Conservation (phyloP, 306 rosid species). For the Alnus glutinosa region DNA sequence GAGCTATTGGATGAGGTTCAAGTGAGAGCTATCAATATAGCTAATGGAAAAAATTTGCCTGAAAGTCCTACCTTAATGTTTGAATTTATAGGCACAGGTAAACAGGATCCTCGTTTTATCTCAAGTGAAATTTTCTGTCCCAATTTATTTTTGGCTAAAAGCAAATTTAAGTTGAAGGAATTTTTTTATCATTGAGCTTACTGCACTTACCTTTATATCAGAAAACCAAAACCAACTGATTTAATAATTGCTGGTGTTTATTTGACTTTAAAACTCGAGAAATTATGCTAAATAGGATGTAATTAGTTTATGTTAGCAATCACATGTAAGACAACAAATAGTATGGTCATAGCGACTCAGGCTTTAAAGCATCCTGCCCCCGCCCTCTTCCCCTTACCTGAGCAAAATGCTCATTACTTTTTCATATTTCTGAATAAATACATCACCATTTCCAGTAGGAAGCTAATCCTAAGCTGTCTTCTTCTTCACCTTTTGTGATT, state of each 20-base stretch:
- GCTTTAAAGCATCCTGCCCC: background rate
- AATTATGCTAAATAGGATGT: background rate
- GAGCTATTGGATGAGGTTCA: constrained; percentile 96
- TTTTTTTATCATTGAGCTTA: constrained; percentile 12
- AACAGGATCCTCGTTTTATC: constrained; percentile 16
- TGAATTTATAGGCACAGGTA: constrained; percentile 95
- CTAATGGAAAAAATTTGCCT: constrained; percentile 82
- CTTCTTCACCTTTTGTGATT: constrained; percentile 11
- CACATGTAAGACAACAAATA: background rate
- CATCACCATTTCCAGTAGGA: constrained; percentile 12
- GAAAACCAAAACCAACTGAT: background rate
- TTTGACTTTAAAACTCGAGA: background rate
- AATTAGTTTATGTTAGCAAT: background rate
- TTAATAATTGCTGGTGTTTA: background rate
- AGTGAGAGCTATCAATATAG: constrained; percentile 83
- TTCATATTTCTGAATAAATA: constrained; percentile 17
- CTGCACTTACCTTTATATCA: background rate
- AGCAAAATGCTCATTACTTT: background rate
- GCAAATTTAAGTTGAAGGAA: constrained; percentile 20
- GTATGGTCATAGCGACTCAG: background rate
- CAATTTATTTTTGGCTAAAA: constrained; percentile 12
- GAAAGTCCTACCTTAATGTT: constrained; percentile 86
- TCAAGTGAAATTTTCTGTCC: background rate
- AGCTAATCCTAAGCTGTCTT: background rate
- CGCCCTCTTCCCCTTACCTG: background rate